A percentile compares a stretch with the other conserved stretches of the same genome.
Conservation (phyloP, 148 eudicot genomes). For the Rhododendron vialii region DNA sequence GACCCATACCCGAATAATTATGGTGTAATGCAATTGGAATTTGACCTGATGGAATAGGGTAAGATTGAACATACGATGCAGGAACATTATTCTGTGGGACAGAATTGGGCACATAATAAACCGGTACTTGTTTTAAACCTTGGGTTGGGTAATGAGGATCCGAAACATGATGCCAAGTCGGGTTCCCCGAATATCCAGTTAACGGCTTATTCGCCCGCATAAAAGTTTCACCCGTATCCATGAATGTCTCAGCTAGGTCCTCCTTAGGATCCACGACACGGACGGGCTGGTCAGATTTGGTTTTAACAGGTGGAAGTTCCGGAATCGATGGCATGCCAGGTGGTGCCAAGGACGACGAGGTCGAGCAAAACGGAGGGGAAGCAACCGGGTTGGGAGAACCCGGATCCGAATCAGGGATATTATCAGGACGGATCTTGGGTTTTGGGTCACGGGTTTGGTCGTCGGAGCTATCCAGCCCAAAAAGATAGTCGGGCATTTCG, state of each 20-base stretch:
- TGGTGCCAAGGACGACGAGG: slow-evolving; percentile 37
- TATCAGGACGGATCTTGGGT: slow-evolving; percentile 33
- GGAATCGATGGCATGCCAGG: slow-evolving; percentile 26
- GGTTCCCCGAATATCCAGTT: slow-evolving; percentile 30
- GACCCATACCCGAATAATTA: slow-evolving; percentile 38
- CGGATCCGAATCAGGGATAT: slow-evolving; percentile 45
- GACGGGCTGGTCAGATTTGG: slow-evolving; percentile 28
- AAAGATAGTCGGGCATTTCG: slow-evolving; percentile 85
- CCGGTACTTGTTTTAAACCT: slow-evolving; percentile 39
- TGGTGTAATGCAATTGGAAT: slow-evolving; percentile 30
- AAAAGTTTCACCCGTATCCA: background rate
- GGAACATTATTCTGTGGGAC: slow-evolving; percentile 29
- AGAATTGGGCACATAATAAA: slow-evolving; percentile 65
- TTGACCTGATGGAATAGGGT: slow-evolving; percentile 32
- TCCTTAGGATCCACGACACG: slow-evolving; percentile 22
- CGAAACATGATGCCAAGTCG: slow-evolving; percentile 35
- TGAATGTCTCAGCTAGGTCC: background rate
- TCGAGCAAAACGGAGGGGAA: slow-evolving; percentile 52
- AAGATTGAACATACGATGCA: slow-evolving; percentile 19
- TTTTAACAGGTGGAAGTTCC: slow-evolving; percentile 60
- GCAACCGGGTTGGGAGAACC: slow-evolving; percentile 54
- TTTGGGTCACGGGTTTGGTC: slow-evolving; percentile 35
- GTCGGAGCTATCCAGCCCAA: slow-evolving; percentile 74
- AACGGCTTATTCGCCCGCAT: background rate
- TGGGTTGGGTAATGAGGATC: slow-evolving; percentile 31